Evolutionary conservation across 2,329 filamentous ascomycete species (phyloP).

Genomic region (Monosporascus ibericus): DNA sequence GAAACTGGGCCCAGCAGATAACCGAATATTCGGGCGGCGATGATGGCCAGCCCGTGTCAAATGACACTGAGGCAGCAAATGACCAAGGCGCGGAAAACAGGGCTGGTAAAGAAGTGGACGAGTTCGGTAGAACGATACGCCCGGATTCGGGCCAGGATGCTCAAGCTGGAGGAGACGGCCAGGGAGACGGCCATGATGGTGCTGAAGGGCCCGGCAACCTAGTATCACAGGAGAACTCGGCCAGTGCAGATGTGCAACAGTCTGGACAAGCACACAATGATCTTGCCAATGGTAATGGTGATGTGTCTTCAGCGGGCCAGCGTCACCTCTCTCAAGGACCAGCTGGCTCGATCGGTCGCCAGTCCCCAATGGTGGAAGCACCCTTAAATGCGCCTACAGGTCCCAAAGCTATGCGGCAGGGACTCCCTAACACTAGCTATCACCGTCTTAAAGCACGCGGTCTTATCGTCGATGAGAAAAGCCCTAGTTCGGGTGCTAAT

Average conservation of each 20-base stretch:
- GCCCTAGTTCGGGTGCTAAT: constrained; percentile 25
- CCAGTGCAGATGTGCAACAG: constrained; percentile 18
- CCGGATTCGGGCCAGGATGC: constrained; percentile 17
- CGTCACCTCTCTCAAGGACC: constrained; percentile 19
- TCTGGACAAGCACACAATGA: constrained; percentile 20
- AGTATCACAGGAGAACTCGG: constrained; percentile 16
- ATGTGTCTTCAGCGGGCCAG: constrained; percentile 27
- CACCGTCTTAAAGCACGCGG: constrained; percentile 55
- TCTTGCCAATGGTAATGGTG: constrained; percentile 24
- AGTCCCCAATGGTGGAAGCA: constrained; percentile 30
- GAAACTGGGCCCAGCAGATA: constrained; percentile 20
- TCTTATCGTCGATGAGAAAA: constrained; percentile 35
- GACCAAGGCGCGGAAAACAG: constrained; percentile 13
- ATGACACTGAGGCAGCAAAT: constrained; percentile 12
- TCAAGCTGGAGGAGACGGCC: constrained; percentile 14
- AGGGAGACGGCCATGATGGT: constrained; percentile 10
- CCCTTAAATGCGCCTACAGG: constrained; percentile 78
- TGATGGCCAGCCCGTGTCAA: constrained; percentile 13
- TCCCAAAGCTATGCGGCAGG: constrained; percentile 90
- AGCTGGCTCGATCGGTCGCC: constrained; percentile 14
- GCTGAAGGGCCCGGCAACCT: constrained; percentile 13
- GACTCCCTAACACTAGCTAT: constrained; percentile 74
- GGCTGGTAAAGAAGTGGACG: constrained; percentile 29
- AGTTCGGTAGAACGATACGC: constrained; percentile 32
- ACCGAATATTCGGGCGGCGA: constrained; percentile 13